Conservation (phyloP, 2,329 filamentous ascomycete genomes). For the Alternaria consortialis region DNA sequence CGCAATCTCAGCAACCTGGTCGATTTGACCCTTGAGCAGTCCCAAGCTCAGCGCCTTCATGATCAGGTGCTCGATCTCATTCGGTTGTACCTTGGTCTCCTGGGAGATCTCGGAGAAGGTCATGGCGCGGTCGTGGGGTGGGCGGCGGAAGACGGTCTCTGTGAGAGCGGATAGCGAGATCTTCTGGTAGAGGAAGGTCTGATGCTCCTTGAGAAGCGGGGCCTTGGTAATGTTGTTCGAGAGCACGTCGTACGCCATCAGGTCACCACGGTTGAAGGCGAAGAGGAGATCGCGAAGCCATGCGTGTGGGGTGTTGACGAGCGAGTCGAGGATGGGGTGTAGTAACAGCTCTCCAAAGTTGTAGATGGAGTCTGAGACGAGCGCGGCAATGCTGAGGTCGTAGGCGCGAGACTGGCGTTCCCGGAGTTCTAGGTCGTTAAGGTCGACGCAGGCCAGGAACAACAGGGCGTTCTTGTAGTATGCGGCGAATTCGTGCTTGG, state of each 20-base stretch:
- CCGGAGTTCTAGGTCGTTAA: slow-evolving; percentile 74
- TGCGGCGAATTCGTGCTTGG: slow-evolving; percentile 89
- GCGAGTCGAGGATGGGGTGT: slow-evolving; percentile 90
- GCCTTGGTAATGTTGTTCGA: slow-evolving; percentile 83
- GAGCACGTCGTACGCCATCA: slow-evolving; percentile 84
- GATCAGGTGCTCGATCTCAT: slow-evolving; percentile 96
- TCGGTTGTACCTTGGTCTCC: slow-evolving; percentile 89
- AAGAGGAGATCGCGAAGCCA: slow-evolving; percentile 98
- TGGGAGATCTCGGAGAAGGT: slow-evolving; percentile 86
- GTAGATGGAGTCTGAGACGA: slow-evolving; percentile 96
- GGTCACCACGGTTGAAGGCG: slow-evolving; percentile 95
- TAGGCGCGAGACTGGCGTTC: slow-evolving; percentile 88
- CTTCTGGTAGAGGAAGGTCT: slow-evolving; percentile 90
- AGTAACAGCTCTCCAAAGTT: slow-evolving; percentile 99
- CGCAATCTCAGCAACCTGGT: slow-evolving; percentile 93
- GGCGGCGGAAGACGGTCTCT: slow-evolving; percentile 93
- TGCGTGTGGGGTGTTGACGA: slow-evolving; percentile 75
- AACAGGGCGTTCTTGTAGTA: slow-evolving; percentile 98
- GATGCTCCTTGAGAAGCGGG: slow-evolving; percentile 79
- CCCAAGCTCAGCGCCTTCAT: slow-evolving; percentile 99
- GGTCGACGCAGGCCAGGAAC: slow-evolving; percentile 94
- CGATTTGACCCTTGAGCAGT: slow-evolving; percentile 88
- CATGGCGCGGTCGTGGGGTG: slow-evolving; percentile 95
- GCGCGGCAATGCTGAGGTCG: slow-evolving; percentile 88
- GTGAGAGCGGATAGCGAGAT: slow-evolving; percentile 96